Conservation (phyloP, 2,329 filamentous ascomycete genomes). For the Penicillium paneum region DNA sequence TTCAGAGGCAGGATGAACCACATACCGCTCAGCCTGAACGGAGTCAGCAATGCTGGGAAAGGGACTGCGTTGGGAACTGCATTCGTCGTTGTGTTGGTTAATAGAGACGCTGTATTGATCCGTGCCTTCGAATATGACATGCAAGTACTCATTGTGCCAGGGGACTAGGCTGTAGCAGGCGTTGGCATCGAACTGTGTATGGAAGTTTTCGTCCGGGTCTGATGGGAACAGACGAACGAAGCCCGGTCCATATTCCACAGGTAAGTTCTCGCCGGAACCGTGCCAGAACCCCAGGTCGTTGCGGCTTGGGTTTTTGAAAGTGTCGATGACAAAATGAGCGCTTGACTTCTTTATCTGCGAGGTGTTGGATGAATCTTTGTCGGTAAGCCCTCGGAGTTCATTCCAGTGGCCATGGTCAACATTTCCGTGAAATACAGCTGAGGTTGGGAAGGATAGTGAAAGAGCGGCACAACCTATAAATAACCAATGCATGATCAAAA, state of each 20-base stretch:
- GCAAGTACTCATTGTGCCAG: constrained; percentile 59
- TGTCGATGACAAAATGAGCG: constrained; percentile 54
- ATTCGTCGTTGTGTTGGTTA: constrained; percentile 64
- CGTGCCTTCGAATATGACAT: constrained; percentile 62
- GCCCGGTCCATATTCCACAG: constrained; percentile 50
- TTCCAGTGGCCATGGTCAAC: constrained; percentile 13
- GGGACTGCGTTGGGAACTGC: constrained; percentile 54
- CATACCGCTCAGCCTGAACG: constrained; percentile 61
- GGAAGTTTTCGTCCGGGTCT: constrained; percentile 61
- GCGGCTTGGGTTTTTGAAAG: constrained; percentile 51
- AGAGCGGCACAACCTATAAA: neutral
- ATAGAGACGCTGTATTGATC: constrained; percentile 62
- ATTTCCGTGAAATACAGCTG: constrained; percentile 2
- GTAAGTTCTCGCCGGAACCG: constrained; percentile 60
- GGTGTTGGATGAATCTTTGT: neutral
- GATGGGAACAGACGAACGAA: constrained; percentile 56
- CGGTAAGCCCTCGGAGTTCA: constrained; percentile 9
- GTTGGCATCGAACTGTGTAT: constrained; percentile 54
- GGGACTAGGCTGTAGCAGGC: constrained; percentile 56
- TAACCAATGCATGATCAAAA: constrained; percentile 7
- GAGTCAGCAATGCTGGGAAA: constrained; percentile 68
- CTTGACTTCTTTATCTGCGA: neutral
- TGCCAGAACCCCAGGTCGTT: constrained; percentile 66
- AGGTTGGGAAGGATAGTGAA: constrained; percentile 6
- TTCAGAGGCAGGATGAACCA: constrained; percentile 7